Evolutionary conservation across 2,329 filamentous ascomycete genomes (phyloP).

Genomic region (Raffaelea albimanens): DNA sequence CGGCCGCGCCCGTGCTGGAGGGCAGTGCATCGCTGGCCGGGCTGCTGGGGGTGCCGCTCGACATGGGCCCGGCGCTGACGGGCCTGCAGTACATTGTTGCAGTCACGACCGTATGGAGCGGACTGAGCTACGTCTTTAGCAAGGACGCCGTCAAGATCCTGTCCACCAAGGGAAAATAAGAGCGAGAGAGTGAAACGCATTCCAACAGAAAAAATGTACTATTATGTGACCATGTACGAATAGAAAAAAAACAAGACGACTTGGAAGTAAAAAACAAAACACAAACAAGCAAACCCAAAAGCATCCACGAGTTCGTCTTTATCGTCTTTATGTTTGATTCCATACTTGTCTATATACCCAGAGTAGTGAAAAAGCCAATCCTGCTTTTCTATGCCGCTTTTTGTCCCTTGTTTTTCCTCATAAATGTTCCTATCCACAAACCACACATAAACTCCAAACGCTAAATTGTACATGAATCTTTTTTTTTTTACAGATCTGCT

Average conservation of each 20-base stretch:
- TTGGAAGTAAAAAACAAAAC: too few relatives aligned
- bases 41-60: slow-evolving; percentile 25
- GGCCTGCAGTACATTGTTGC: slow-evolving; percentile 74
- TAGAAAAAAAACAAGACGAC: too few relatives aligned
- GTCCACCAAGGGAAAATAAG: slow-evolving; percentile 17
- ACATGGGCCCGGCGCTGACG: slow-evolving; percentile 45
- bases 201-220: too few relatives aligned
- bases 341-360: too few relatives aligned
- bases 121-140: slow-evolving; percentile 80
- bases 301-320: not conserved
- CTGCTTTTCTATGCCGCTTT: too few relatives aligned
- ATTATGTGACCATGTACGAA: too few relatives aligned
- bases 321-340: too few relatives aligned
- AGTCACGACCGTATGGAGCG: slow-evolving; percentile 85
- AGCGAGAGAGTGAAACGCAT: too few relatives aligned
- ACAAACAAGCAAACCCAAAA: not conserved
- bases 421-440: not conserved
- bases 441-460: not conserved
- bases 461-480: too few relatives aligned
- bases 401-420: too few relatives aligned
- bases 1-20: slow-evolving; percentile 63
- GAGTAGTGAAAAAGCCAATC: too few relatives aligned
- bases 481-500: slow-evolving; percentile 24
- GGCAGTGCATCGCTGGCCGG: not conserved
- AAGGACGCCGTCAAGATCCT: slow-evolving; percentile 91